These are phyloP conservation scores for Ophiocordyceps sinensis DNA, from an alignment of 2,329 filamentous ascomycete genomes.

Conservation along the genomic window DNA sequence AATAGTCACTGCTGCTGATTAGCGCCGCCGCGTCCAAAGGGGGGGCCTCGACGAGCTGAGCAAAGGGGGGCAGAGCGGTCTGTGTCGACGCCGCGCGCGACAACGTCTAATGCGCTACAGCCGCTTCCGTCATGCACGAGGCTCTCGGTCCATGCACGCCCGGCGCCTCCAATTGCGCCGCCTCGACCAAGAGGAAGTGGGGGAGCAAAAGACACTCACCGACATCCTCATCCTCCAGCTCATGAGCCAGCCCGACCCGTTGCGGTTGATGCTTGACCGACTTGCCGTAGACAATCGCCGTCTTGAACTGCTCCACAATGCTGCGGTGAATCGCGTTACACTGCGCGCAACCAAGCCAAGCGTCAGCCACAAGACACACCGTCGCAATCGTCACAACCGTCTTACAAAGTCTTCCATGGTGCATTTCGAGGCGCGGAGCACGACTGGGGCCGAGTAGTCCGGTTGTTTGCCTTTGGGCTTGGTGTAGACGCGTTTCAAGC, in stretches of 20 bases:
- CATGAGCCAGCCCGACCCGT: slow-evolving; percentile 78
- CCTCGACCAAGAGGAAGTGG: background rate
- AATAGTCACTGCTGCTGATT: slow-evolving; percentile 30
- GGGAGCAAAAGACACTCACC: slow-evolving; percentile 39
- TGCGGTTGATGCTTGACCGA: slow-evolving; percentile 98
- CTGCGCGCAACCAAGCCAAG: slow-evolving; percentile 35
- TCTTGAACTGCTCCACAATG: slow-evolving; percentile 91
- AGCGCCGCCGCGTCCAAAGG: slow-evolving; percentile 2
- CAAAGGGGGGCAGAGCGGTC: background rate
- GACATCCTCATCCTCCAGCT: slow-evolving; percentile 93
- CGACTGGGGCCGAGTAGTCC: slow-evolving; percentile 84
- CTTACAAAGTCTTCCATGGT: slow-evolving; percentile 96
- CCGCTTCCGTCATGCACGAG: too few species aligned
- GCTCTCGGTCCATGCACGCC: too few species aligned
- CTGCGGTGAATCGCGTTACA: slow-evolving; percentile 96
- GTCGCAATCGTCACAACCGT: slow-evolving; percentile 10
- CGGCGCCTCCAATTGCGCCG: too few species aligned
- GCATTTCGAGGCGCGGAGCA: slow-evolving; percentile 66
- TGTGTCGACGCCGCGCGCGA: background rate
- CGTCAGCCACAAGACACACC: background rate
- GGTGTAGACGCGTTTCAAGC: slow-evolving; percentile 84
- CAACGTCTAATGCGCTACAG: background rate
- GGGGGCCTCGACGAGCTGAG: slow-evolving; percentile 1
- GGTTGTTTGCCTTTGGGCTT: slow-evolving; percentile 94
- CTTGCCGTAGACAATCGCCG: slow-evolving; percentile 90